Conservation (phyloP, 495 filamentous ascomycete species). For the Talaromyces stipitatus region DNA sequence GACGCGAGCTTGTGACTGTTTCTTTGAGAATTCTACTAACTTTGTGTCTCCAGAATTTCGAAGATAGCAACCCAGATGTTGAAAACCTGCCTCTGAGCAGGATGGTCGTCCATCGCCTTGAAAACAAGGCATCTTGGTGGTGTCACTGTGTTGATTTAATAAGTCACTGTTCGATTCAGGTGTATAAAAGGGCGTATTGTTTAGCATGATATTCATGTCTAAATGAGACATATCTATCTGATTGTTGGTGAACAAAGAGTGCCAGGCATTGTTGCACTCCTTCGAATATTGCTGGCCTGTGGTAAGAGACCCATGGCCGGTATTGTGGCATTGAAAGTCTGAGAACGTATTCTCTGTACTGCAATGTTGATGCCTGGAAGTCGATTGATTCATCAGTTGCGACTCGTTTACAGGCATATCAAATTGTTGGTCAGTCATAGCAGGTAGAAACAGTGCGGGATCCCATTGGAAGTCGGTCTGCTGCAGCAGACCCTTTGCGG, state of each 20-base stretch:
- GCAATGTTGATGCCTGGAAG: background rate
- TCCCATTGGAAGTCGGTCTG: slow-evolving; percentile 24
- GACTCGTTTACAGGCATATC: background rate
- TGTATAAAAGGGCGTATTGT: background rate
- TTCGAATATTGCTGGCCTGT: background rate
- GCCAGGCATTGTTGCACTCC: background rate
- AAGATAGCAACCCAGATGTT: slow-evolving; percentile 4
- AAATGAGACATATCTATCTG: background rate
- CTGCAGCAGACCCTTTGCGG: slow-evolving; percentile 27
- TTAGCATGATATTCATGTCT: background rate
- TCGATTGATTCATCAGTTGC: background rate
- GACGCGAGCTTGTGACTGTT: slow-evolving; percentile 19
- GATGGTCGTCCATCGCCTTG: background rate
- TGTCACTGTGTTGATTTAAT: background rate
- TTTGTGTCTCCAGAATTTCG: slow-evolving; percentile 4
- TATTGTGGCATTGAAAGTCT: background rate
- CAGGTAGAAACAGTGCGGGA: slow-evolving; percentile 19
- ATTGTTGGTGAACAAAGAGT: background rate
- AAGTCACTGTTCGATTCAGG: background rate
- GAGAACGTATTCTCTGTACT: background rate
- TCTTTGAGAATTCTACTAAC: background rate
- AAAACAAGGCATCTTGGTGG: slow-evolving; percentile 3
- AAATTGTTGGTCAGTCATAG: slow-evolving; percentile 7
- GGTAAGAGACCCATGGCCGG: background rate
- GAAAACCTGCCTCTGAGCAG: slow-evolving; percentile 6